Evolutionary conservation across 2,329 filamentous ascomycete species (phyloP), one percentile per base, ranked within the genome.

Genomic region (Colletotrichum shisoi): DNA sequence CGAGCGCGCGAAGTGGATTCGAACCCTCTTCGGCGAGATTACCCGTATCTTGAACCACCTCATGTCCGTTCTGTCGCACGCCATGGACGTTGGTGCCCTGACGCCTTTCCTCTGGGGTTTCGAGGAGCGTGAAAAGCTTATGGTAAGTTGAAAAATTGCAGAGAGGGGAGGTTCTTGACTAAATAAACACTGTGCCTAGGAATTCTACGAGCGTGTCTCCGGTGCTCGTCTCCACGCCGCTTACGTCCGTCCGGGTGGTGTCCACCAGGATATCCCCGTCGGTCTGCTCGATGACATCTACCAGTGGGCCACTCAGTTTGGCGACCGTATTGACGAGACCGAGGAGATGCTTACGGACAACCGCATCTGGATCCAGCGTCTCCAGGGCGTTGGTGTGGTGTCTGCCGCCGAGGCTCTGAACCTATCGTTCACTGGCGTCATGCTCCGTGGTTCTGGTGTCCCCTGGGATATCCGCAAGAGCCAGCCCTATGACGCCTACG

Each of bases 71-170:
- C 83, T 98, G 71, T 96, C 94, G 63, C 94, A 98, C 85, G 94
- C 94, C 77, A 97, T 97, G 95, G 95, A 99, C 80, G 95, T 99
- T 77, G 95, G 95, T 82, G 95, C 95, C 72, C 81, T 99, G 78
- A 99, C 95, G 66, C 95, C 95, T 73, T 99, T 99, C 87, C 80
- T 99, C 83, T 99, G 95, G 95, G 95, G 95, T 69, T 99, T 99
- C 79, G 95, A 99, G 82, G 95, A 99, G 84, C 92, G 95, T 86
- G 95, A 99, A 84, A 99, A 99, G 87, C 86, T 99, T 67, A 99
- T 99, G 96, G 94, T 97, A 85, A 77, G 87, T 76, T 24, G 51
- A 13, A 44, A 21, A 6, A n/a, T 21, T 8, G 13, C 7, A 11
- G 9, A 19, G 17, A 0, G 15, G 13, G 11, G 13, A 34, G 8